Conservation (phyloP, 2,329 filamentous ascomycete species). For the Didymella exigua region DNA sequence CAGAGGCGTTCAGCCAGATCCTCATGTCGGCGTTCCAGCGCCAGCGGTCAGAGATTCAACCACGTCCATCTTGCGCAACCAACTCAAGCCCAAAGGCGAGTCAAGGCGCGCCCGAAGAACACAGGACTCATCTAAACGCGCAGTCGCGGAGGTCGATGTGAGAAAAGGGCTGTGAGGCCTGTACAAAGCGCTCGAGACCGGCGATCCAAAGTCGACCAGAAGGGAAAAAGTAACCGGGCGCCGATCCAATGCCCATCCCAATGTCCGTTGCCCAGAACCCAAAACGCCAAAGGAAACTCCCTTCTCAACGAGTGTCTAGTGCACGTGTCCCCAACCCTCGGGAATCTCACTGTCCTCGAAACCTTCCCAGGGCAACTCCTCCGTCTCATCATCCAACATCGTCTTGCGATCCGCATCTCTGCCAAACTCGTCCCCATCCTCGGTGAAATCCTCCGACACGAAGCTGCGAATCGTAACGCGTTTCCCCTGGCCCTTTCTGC, state of each 20-base stretch:
- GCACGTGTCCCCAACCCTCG: slow-evolving; percentile 12
- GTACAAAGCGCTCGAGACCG: no score
- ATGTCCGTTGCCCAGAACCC: background rate
- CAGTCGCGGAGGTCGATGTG: no score
- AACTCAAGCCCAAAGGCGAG: slow-evolving; percentile 13
- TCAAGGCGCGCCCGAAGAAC: background rate
- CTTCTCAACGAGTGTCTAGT: background rate
- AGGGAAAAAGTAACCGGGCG: background rate
- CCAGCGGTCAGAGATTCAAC: no score
- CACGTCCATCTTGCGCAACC: no score
- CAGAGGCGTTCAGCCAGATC: no score
- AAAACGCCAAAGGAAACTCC: slow-evolving; percentile 9
- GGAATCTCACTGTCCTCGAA: slow-evolving; percentile 37
- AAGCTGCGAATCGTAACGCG: slow-evolving; percentile 48
- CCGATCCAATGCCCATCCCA: slow-evolving; percentile 1
- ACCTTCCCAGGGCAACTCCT: slow-evolving; percentile 49
- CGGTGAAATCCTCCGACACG: slow-evolving; percentile 36
- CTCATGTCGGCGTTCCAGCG: no score
- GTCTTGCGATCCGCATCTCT: slow-evolving; percentile 10
- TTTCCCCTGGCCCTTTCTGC: slow-evolving; percentile 42
- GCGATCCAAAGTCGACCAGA: no score
- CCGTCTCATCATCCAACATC: slow-evolving; percentile 32
- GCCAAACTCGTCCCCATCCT: slow-evolving; percentile 31
- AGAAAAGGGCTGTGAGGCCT: no score
- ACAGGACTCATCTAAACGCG: slow-evolving; percentile 1